Base-by-base conservation (phyloP, 179 eudicot genomes). In the Spergularia azorica region DNA sequence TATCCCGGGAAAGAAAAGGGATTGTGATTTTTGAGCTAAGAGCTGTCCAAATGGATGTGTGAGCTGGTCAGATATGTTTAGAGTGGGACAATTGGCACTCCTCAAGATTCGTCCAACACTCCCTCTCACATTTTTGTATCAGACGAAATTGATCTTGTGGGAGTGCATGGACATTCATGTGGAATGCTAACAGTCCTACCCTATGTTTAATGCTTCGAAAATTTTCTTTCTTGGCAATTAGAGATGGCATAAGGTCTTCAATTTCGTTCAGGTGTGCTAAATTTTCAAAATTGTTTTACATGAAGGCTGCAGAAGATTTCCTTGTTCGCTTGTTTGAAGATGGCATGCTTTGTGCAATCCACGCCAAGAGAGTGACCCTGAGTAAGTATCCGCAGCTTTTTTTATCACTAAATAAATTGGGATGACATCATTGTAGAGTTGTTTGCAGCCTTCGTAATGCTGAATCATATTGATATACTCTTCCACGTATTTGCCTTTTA, bases 291-390 rank as follows among this genome's bases (percentile, higher is more conserved):
- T 80, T 64, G 66, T 52, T 77, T 46, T 57, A 56, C 62, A 70
- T 77, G 81, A 79, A 93, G 98, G 98, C 95, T 69, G 92, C 97
- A 17, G 98, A 93, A 76, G 87, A 82, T 71, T 90, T 71, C 71
- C 21, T 91, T 73, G 85, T 91, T 71, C 72, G 67, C 14, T 69
- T 93, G 82, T 90, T 93, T 81, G 89, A 86, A 83, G 95, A 93
- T 77, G 84, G 93, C 46, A 90, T 87, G 89, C 81, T 91, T 7
- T 93, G 97, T 76, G 89, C 98, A 38, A 79, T 91, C 68, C 98
- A 93, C 78, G 97, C 97, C 61, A 93, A 77, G 80, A 88, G 98
- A 46, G 92, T 93, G 6, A 93, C 98, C 9, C 83, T 93, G 4
- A 91, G 98, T 93, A 90, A 91, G 96, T 88, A 61, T 66, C 74